Evolutionary conservation across 2,329 filamentous ascomycete species (phyloP).

Genomic region (Pseudogymnoascus sp.): DNA sequence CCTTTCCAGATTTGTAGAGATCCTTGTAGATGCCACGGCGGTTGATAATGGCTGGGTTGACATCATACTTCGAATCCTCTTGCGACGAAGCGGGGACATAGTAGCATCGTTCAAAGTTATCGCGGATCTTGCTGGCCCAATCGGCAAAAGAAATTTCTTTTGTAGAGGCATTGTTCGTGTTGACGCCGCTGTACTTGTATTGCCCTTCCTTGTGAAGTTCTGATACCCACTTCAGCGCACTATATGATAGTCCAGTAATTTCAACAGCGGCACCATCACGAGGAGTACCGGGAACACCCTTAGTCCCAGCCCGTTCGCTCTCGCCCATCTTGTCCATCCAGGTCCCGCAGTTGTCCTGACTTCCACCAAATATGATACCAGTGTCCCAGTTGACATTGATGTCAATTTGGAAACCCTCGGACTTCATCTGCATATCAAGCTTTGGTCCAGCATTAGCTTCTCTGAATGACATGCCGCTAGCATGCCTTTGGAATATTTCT

Average conservation of each 20-base stretch:
- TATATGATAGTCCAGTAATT: conserved; percentile 90
- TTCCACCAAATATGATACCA: conserved; percentile 89
- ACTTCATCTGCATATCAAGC: conserved; percentile 87
- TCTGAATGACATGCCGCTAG: conserved; percentile 79
- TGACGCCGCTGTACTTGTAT: conserved; percentile 68
- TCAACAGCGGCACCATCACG: conserved; percentile 92
- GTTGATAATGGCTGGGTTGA: conserved; percentile 74
- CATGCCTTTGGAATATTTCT: conserved; percentile 87
- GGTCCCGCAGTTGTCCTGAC: conserved; percentile 89
- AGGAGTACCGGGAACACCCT: conserved; percentile 91
- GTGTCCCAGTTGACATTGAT: conserved; percentile 86
- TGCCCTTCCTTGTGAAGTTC: conserved; percentile 57
- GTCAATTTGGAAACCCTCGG: conserved; percentile 85
- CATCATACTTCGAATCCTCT: conserved; percentile 69
- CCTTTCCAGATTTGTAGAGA: conserved; percentile 84
- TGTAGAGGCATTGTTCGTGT: conserved; percentile 46
- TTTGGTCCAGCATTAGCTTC: conserved; percentile 88
- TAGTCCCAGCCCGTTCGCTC: conserved; percentile 79
- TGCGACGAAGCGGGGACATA: conserved; percentile 65
- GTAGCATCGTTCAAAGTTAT: conserved; percentile 88
- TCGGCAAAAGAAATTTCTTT: conserved; percentile 59
- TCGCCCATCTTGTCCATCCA: conserved; percentile 99
- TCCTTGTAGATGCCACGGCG: conserved; percentile 98
- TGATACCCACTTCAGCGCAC: conserved; percentile 73
- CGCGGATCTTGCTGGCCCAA: conserved; percentile 74